phyloP scores from a whole-genome alignment of 805 yeast species.

The Dipodascus geniculatus region DNA sequence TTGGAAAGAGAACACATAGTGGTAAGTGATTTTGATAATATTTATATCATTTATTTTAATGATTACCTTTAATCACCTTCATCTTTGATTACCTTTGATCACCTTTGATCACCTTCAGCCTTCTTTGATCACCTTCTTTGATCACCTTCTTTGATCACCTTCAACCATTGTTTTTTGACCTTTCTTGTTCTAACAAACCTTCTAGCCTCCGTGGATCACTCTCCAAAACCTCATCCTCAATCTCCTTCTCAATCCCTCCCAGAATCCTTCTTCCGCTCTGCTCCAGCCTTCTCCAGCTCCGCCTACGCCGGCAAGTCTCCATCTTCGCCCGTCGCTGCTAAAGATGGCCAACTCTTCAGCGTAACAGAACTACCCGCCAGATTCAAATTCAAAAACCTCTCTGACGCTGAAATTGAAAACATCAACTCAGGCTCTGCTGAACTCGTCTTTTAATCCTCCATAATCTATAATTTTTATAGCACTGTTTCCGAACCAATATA shows the following conservation, averaged over 20 bases:
- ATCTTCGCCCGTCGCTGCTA: slow-evolving; percentile 14
- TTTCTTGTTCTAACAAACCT: no score
- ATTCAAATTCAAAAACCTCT: slow-evolving; percentile 55
- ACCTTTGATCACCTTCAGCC: no score
- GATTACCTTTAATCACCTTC: no score
- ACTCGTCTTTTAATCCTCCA: slow-evolving; percentile 24
- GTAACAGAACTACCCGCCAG: slow-evolving; percentile 60
- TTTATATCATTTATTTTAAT: no score
- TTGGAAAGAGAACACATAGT: slow-evolving; percentile 62
- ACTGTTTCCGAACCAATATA: no score
- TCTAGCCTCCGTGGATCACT: slow-evolving; percentile 30
- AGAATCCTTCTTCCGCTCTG: slow-evolving; percentile 22
- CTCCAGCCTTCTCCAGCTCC: slow-evolving; percentile 23
- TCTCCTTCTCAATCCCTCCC: slow-evolving; percentile 31
- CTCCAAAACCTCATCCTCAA: slow-evolving; percentile 30
- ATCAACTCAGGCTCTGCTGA: slow-evolving; percentile 81
- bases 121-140: no score
- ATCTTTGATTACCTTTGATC: no score
- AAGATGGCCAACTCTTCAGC: slow-evolving; percentile 28
- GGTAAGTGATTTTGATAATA: slow-evolving; percentile 32
- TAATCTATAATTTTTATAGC: no score
- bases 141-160: no score
- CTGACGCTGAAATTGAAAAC: slow-evolving; percentile 60
- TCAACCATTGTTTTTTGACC: no score
- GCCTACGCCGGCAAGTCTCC: slow-evolving; percentile 20